Evolutionary conservation across 371 early-diverging fungal species (phyloP), one percentile per base, ranked within the genome.

Genomic region (Batrachochytrium dendrobatidis): DNA sequence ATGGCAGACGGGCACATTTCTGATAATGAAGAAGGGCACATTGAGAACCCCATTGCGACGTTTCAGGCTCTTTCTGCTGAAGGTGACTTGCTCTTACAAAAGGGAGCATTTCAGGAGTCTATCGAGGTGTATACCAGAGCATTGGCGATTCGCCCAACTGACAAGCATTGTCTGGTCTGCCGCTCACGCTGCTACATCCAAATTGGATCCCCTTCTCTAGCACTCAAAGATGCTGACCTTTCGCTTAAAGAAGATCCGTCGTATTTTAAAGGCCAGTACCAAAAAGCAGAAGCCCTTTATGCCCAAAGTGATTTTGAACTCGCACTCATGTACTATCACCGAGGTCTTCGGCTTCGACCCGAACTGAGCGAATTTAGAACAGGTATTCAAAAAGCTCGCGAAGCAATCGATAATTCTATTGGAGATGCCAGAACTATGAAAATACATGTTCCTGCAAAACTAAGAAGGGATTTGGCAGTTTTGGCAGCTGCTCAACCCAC

Each of bases 401-500:
- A 79, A 61, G 80, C 80, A n/a, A 79, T 79, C 52, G 72, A 79
- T 39, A 77, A 76, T 64, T 62, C 73, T 17, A 77, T 79, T 31
- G 77, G 76, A 0, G 61, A 70, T 12, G 68, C 67, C 5, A 65
- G 60, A 35, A 65, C 58, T 15, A 58, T 61, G 45, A 52, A 63
- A 59, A 68, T 73, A 20, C 54, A 18, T 25, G 66, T 69, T 6
- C 61, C 70, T 12, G 24, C 22, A 10, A 44, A 60, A 46, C 53
- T 65, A 20, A 31, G 65, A n/a, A 65, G 64, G 55, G 50, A 54
- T 15, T 30, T 59, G 35, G 64, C 59, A 3, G 59, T 56, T 25
- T 59, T 56, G 2, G 62, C 62, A 18, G 59, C 53, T 5, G 32
- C 18, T 15, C 18, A 26, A 1, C 10, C 53, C 17, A 18, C 26